Base-by-base conservation (phyloP, 345 rosid genomes). In the Hibiscus tridactylites region DNA sequence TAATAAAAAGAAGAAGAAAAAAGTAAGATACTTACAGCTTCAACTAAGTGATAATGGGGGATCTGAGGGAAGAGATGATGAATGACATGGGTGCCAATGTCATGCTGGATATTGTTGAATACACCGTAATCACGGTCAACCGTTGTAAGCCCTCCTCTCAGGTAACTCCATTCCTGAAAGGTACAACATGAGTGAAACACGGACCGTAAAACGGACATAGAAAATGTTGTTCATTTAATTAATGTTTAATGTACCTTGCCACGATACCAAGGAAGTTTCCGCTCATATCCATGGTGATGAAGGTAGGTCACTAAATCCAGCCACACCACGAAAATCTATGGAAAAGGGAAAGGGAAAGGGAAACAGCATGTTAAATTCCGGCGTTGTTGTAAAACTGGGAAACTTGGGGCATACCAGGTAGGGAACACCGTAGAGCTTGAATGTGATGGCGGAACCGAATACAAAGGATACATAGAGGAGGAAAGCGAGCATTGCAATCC, bases 41-140 rank as follows among this genome's bases (percentile, higher is more conserved):
- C 98, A 2, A 87, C 79, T 39, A 92, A 75, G 73, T 86, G 95
- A 71, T 92, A 90, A 74, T 92, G 98, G 37, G 98, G 98, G 83
- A 92, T 92, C 76, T 92, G 98, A 68, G 98, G 98, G 84, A 92
- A 92, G 68, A 92, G 91, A 75, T 92, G 98, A 67, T 92, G 98
- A 58, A 92, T 86, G 68, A 92, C 96, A 74, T 92, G 96, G 44
- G 98, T 92, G 79, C 98, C 98, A 72, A 90, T 90, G 59, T 92
- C 95, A 71, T 92, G 98, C 79, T 92, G 98, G 75, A 92, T 81
- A 39, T 81, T 84, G 79, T 92, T 92, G 68, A 92, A 83, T 79
- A 79, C 61, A 50, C 96, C 96, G 29, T 92, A 92, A 68, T 92
- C 98, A 19, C 96, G 83, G 72, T 92, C 98, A 12, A 92, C 62